Conservation (phyloP, 352 stramenopile species). For the Globisporangium orthogonon region DNA sequence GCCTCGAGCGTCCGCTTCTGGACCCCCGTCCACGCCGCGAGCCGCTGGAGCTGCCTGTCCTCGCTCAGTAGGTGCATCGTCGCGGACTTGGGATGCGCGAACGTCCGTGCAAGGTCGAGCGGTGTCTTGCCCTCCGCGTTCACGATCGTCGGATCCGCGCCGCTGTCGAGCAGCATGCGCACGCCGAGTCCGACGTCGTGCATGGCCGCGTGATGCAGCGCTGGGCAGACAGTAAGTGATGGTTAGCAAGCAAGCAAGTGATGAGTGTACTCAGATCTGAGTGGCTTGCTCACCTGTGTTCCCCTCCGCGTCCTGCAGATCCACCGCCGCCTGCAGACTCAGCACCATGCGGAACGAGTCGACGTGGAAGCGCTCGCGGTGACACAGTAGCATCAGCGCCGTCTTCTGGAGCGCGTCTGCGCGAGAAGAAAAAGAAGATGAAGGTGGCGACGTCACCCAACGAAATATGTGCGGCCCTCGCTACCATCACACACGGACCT, state of each 20-base stretch:
- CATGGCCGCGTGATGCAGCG: slow-evolving; percentile 53
- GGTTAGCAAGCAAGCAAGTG: too few relatives aligned
- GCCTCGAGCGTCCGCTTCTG: slow-evolving; percentile 54
- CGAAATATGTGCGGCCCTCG: too few relatives aligned
- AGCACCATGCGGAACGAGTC: slow-evolving; percentile 80
- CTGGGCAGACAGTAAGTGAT: slow-evolving; percentile 11
- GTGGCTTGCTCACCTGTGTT: slow-evolving; percentile 47
- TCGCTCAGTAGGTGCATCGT: slow-evolving; percentile 43
- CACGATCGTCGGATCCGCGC: slow-evolving; percentile 30
- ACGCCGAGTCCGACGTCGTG: slow-evolving; percentile 61
- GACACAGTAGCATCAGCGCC: slow-evolving; percentile 66
- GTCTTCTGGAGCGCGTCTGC: slow-evolving; percentile 35
- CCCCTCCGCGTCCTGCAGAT: slow-evolving; percentile 48
- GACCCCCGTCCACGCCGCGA: slow-evolving; percentile 34
- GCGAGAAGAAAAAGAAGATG: too few relatives aligned
- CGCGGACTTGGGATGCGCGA: slow-evolving; percentile 29
- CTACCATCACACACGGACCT: slow-evolving; percentile 14
- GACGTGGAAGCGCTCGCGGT: slow-evolving; percentile 68
- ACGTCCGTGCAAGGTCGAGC: slow-evolving; percentile 31
- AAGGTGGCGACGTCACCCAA: background rate
- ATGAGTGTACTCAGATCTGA: too few relatives aligned
- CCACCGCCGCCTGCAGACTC: slow-evolving; percentile 48
- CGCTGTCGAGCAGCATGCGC: slow-evolving; percentile 59
- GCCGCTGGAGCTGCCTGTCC: slow-evolving; percentile 40
- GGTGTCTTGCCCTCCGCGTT: slow-evolving; percentile 47